These are phyloP conservation scores for Septoria petroselini DNA, from an alignment of 2,329 filamentous ascomycete genomes.

Conservation along the genomic window DNA sequence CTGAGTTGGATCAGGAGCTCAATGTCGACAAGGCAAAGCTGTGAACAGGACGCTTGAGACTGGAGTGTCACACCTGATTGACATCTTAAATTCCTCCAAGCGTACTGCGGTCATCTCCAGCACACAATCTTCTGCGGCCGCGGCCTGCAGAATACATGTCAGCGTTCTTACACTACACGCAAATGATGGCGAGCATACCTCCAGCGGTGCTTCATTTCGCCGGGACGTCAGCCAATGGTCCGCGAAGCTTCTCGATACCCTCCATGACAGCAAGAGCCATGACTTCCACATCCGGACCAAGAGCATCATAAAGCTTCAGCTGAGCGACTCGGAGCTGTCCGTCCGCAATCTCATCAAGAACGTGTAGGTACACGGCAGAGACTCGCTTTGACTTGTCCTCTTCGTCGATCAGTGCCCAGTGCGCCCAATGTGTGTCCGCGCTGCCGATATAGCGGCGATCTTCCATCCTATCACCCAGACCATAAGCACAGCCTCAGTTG, in stretches of 20 bases:
- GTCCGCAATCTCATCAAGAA: background rate
- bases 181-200: too few species aligned
- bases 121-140: too few species aligned
- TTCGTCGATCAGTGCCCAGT: constrained; percentile 1
- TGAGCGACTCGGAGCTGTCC: constrained; percentile 4
- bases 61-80: too few species aligned
- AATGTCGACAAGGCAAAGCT: constrained; percentile 22
- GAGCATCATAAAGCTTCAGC: background rate
- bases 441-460: constrained; percentile 3
- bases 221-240: background rate
- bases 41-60: too few species aligned
- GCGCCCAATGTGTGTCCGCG: background rate
- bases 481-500: background rate
- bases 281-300: background rate
- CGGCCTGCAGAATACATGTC: too few species aligned
- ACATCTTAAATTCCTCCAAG: too few species aligned
- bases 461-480: background rate
- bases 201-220: too few species aligned
- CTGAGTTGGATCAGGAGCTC: constrained; percentile 35
- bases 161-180: too few species aligned
- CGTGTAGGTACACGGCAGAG: background rate
- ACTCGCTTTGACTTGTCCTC: background rate
- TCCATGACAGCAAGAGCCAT: constrained; percentile 6
- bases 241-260: constrained; percentile 1
- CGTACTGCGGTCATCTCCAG: too few species aligned